Evolutionary conservation across 208 protist genomes (phyloP).

Genomic region (Leishmania braziliensis): DNA sequence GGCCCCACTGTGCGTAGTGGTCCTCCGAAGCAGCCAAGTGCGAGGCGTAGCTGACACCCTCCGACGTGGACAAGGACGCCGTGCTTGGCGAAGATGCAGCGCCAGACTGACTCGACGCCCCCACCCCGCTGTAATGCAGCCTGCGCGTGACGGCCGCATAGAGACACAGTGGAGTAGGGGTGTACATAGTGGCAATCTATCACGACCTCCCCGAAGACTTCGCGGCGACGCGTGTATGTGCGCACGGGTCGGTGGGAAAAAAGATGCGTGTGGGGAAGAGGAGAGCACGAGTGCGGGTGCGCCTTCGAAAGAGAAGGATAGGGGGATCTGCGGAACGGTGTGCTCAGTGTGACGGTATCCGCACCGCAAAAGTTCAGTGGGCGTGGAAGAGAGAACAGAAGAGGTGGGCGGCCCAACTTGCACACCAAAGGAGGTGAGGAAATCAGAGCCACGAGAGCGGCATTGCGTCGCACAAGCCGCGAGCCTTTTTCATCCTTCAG

Average conservation of each 20-base stretch:
- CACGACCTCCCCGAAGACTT: not conserved
- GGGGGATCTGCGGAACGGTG: not conserved
- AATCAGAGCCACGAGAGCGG: not conserved
- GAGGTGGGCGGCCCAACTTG: not conserved
- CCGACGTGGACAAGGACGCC: not conserved
- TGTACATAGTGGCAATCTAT: slow-evolving; percentile 1
- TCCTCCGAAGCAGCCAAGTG: slow-evolving; percentile 48
- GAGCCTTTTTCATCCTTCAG: not conserved
- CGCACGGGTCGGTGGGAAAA: not conserved
- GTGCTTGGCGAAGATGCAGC: not conserved
- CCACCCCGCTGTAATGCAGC: not conserved
- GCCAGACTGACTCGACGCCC: not conserved
- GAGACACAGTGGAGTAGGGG: slow-evolving; percentile 13
- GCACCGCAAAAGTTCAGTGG: not conserved
- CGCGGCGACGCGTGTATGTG: not conserved
- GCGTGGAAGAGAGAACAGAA: not conserved
- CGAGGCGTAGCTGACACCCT: slow-evolving; percentile 17
- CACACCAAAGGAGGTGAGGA: not conserved
- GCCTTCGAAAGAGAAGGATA: not conserved
- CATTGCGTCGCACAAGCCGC: not conserved
- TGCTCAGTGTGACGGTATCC: not conserved
- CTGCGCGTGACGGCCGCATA: slow-evolving; percentile 22
- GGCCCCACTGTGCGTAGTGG: slow-evolving; percentile 84
- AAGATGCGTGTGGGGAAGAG: not conserved
- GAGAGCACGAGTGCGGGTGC: not conserved